Percentiles rank a stretch among this genome's conserved stretches.
Evolutionary conservation across 176 grass and related monocot species (phyloP).

Genomic region (Oryza officinalis): DNA sequence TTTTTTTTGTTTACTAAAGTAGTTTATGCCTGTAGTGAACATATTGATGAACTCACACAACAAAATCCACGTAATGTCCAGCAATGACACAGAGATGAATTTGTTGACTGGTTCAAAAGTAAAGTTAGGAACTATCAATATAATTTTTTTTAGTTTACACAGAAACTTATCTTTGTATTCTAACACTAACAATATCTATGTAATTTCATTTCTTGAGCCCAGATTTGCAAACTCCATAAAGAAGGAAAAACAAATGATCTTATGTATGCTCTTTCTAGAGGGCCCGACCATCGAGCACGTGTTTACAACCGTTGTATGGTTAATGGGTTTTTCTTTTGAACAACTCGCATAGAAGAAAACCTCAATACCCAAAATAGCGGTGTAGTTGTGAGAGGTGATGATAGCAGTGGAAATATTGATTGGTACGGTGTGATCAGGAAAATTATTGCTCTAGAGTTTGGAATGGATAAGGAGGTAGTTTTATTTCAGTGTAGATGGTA

Average conservation of each 20-base stretch:
- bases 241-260: neutral
- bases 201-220: too few relatives aligned
- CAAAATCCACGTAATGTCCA: neutral
- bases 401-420: neutral
- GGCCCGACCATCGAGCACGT: neutral
- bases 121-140: neutral
- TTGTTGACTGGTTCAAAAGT: neutral
- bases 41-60: neutral
- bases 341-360: neutral
- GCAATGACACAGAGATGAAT: neutral
- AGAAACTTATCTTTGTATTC: too few relatives aligned
- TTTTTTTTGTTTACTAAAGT: neutral
- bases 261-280: slow-evolving; percentile 4
- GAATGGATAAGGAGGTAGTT: too few relatives aligned
- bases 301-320: neutral
- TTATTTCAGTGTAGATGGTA: too few relatives aligned
- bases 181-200: too few relatives aligned
- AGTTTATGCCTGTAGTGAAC: neutral
- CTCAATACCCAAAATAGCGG: neutral
- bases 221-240: neutral
- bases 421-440: slow-evolving; percentile 14
- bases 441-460: too few relatives aligned
- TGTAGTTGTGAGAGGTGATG: neutral
- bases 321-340: neutral
- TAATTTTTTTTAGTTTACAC: too few relatives aligned